Evolutionary conservation across 2,329 filamentous ascomycete genomes (phyloP).

Genomic region (Chalaropsis thielavioides): DNA sequence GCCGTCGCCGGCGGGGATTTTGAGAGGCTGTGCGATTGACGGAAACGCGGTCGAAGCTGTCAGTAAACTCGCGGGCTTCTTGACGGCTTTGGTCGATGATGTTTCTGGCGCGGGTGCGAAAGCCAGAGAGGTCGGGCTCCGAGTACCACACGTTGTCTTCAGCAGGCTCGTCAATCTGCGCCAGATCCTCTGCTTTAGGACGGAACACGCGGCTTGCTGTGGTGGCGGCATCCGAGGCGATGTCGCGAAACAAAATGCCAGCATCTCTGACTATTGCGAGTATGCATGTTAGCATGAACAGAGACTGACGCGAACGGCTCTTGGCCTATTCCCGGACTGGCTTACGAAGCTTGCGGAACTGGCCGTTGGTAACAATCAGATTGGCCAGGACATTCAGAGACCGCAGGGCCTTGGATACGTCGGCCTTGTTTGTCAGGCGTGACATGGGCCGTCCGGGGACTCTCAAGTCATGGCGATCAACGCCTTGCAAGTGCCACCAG

Average conservation of each 20-base stretch:
- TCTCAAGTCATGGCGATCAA: constrained; percentile 47
- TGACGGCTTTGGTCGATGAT: constrained; percentile 46
- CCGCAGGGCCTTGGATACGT: constrained; percentile 69
- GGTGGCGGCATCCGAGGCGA: constrained; percentile 75
- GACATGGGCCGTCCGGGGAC: constrained; percentile 53
- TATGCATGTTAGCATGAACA: constrained; percentile 13
- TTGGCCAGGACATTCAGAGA: constrained; percentile 79
- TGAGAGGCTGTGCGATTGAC: constrained; percentile 23
- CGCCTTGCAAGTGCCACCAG: constrained; percentile 79
- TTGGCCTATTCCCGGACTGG: constrained; percentile 20
- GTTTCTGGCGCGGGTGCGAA: constrained; percentile 52
- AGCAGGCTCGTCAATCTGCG: constrained; percentile 68
- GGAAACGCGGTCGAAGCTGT: constrained; percentile 35
- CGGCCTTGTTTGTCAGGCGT: constrained; percentile 65
- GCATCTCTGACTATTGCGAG: constrained; percentile 53
- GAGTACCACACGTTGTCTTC: constrained; percentile 93
- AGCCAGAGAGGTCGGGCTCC: constrained; percentile 57
- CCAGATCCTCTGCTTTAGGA: constrained; percentile 61
- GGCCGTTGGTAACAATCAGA: constrained; percentile 84
- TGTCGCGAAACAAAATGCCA: constrained; percentile 67
- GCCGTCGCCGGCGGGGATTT: not conserved
- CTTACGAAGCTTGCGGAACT: constrained; percentile 80
- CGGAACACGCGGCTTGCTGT: constrained; percentile 63
- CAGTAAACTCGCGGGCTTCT: constrained; percentile 46
- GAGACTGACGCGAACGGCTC: not conserved